These are phyloP conservation scores for Avena eriantha DNA, from an alignment of 176 grass and related monocot genomes.

Conservation along the genomic window DNA sequence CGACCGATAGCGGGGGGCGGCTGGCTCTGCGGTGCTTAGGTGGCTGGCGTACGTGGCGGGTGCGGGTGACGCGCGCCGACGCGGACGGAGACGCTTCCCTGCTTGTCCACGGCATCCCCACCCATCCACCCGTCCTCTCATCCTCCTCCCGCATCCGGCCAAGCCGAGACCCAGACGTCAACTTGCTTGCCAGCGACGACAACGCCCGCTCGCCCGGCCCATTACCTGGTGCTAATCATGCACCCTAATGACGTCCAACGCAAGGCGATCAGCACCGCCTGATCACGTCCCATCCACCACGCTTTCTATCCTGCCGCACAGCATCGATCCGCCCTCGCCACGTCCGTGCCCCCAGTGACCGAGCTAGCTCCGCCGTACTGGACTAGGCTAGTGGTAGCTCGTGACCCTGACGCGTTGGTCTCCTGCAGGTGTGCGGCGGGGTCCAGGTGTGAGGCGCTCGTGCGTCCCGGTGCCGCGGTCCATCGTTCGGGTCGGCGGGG, in stretches of 20 bases:
- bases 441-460: background rate
- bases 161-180: conserved; percentile 31
- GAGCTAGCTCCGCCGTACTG: background rate
- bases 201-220: background rate
- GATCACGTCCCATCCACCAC: background rate
- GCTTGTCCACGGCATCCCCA: conserved; percentile 47
- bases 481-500: background rate
- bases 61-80: conserved; percentile 46
- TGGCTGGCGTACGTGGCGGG: background rate
- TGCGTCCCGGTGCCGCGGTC: background rate
- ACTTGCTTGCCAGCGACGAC: conserved; percentile 47
- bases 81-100: conserved; percentile 50
- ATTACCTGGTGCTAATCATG: conserved; percentile 4
- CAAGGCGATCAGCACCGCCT: background rate
- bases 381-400: background rate
- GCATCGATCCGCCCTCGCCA: background rate
- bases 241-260: conserved; percentile 5
- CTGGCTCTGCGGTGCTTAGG: no score
- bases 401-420: background rate
- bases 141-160: conserved; percentile 17
- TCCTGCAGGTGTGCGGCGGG: background rate
- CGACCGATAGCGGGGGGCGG: background rate
- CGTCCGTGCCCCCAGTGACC: background rate
- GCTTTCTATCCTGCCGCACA: background rate
- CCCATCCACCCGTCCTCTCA: background rate